Conservation (phyloP, 2,329 filamentous ascomycete genomes). For the Ceratocystis destructans region DNA sequence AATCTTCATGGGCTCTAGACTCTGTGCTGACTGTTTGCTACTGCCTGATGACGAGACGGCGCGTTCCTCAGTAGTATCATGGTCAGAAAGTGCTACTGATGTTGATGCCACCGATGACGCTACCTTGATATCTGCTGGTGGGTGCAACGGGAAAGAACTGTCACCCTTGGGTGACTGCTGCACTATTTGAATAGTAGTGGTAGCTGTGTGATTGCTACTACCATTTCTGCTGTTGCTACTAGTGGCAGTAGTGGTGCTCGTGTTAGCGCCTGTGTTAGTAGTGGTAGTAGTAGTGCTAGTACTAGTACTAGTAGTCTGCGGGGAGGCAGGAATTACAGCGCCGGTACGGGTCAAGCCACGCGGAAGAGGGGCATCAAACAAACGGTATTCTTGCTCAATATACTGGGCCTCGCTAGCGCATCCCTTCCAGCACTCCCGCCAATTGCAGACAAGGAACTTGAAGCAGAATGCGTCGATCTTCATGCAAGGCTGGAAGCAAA, state of each 20-base stretch:
- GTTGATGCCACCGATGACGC: conserved; percentile 5
- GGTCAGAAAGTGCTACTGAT: conserved; percentile 9
- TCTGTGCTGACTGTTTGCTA: conserved; percentile 35
- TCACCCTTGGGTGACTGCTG: conserved; percentile 15
- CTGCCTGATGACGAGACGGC: conserved; percentile 48
- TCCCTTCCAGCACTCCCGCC: conserved; percentile 93
- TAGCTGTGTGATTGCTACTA: conserved; percentile 10
- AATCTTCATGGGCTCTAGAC: conserved; percentile 23
- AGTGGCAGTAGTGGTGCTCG: conserved; percentile 20
- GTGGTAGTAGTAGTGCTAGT: conserved; percentile 24
- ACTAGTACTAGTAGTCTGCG: conserved; percentile 25
- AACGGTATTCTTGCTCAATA: conserved; percentile 53
- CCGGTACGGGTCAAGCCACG: conserved; percentile 29
- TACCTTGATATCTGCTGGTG: conserved; percentile 8
- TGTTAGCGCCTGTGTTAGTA: conserved; percentile 22
- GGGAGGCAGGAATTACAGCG: conserved; percentile 15
- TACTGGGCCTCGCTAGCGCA: conserved; percentile 80
- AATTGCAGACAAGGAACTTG: conserved; percentile 87
- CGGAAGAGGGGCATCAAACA: conserved; percentile 46
- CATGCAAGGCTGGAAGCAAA: conserved; percentile 94
- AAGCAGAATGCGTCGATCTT: conserved; percentile 93
- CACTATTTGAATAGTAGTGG: conserved; percentile 10
- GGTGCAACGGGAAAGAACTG: conserved; percentile 12
- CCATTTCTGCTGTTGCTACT: not conserved
- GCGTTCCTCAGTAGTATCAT: conserved; percentile 15